Conservation (phyloP, 352 stramenopile genomes). For the Globisporangium takayamanum region DNA sequence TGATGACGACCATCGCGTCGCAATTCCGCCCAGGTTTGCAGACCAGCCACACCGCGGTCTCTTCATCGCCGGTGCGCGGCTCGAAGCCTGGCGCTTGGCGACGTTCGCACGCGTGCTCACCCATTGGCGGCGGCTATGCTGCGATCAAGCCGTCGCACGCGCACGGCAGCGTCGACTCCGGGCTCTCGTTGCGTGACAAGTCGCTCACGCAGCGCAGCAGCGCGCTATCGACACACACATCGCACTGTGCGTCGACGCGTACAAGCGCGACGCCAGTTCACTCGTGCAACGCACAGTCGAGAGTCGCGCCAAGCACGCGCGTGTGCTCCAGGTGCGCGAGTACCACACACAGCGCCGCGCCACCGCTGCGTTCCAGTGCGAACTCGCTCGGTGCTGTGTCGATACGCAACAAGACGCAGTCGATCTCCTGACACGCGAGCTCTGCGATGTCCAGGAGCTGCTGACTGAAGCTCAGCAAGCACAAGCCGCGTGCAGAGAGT, state of each 20-base stretch:
- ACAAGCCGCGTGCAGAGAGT: conserved; percentile 25
- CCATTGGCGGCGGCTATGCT: conserved; percentile 19
- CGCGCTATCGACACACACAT: conserved; percentile 25
- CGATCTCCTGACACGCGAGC: conserved; percentile 28
- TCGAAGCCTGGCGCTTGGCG: conserved; percentile 19
- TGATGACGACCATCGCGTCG: conserved; percentile 4
- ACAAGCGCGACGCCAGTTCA: conserved; percentile 10
- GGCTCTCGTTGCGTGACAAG: conserved; percentile 11
- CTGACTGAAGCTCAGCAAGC: conserved; percentile 30
- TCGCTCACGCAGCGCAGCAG: conserved; percentile 20
- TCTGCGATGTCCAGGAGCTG: conserved; percentile 21
- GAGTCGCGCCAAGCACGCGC: conserved; percentile 18
- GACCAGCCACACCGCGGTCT: conserved; percentile 27
- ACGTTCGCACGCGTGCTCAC: conserved; percentile 14
- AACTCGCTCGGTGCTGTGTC: conserved; percentile 29
- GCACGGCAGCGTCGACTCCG: conserved; percentile 10
- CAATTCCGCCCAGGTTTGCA: conserved; percentile 7
- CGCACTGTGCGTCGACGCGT: conserved; percentile 11
- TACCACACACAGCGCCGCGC: conserved; percentile 18
- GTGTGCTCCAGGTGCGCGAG: conserved; percentile 15
- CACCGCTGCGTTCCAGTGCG: conserved; percentile 19
- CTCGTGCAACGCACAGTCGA: conserved; percentile 16
- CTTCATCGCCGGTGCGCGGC: conserved; percentile 16
- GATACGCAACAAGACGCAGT: conserved; percentile 31
- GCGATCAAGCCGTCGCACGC: conserved; percentile 13